phyloP scores from a whole-genome alignment of 78 protist species.

The Dictyostelium brefeldianum region DNA sequence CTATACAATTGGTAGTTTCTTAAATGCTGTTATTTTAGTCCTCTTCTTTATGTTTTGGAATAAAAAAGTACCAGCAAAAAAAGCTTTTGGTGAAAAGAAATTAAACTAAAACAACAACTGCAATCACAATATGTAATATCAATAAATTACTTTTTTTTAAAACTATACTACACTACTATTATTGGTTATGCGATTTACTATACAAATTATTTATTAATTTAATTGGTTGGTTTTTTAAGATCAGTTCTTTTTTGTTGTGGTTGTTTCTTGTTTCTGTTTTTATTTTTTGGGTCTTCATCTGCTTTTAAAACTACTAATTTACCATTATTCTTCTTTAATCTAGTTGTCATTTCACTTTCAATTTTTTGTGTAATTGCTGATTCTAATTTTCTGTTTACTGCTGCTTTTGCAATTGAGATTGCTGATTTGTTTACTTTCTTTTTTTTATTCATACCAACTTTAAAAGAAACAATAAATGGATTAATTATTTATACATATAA shows the following conservation, averaged over 20 bases:
- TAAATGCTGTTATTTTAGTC: constrained; percentile 68
- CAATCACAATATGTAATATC: neutral
- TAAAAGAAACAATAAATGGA: neutral
- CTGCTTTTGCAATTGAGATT: constrained; percentile 17
- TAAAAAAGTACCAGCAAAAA: constrained; percentile 65
- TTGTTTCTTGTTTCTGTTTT: neutral
- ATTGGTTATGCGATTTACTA: neutral
- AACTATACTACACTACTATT: too few relatives aligned
- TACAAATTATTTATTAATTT: neutral
- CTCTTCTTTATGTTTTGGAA: constrained; percentile 85
- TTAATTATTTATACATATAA: neutral
- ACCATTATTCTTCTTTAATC: constrained; percentile 53
- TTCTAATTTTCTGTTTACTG: constrained; percentile 14
- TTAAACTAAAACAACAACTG: neutral
- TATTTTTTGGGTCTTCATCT: neutral
- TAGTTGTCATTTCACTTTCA: constrained; percentile 45
- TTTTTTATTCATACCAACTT: constrained; percentile 55
- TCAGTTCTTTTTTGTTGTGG: neutral
- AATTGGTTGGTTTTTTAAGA: neutral
- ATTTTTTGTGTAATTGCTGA: constrained; percentile 28
- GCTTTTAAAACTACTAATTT: constrained; percentile 45
- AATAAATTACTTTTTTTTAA: neutral
- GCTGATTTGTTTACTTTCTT: constrained; percentile 9
- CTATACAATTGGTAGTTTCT: constrained; percentile 33
- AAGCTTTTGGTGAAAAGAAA: constrained; percentile 12